Percentiles rank a stretch among this genome's conserved stretches.
phyloP scores from a whole-genome alignment of 2,329 filamentous ascomycete species.

The Talaromyces sp. region DNA sequence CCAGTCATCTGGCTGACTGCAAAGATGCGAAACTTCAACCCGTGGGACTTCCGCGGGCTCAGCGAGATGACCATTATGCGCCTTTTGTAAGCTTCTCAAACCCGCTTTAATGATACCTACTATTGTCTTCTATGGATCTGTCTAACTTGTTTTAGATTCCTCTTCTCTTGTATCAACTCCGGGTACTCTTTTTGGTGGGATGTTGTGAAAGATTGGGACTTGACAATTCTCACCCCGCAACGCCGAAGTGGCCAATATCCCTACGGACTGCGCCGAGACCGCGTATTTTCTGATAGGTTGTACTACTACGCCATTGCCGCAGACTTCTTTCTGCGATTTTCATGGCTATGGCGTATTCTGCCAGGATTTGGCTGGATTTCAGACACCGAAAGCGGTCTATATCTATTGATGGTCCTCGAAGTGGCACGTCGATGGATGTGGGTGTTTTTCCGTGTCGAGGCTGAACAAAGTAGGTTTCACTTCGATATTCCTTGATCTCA shows the following conservation, averaged over 20 bases:
- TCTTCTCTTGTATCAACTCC: constrained; percentile 78
- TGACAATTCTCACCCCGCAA: constrained; percentile 72
- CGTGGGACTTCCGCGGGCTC: constrained; percentile 52
- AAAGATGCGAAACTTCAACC: constrained; percentile 67
- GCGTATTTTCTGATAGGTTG: constrained; percentile 70
- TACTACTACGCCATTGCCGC: constrained; percentile 82
- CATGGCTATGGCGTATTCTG: constrained; percentile 87
- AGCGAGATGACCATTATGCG: constrained; percentile 60
- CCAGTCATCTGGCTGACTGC: constrained; percentile 84
- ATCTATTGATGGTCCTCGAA: constrained; percentile 83
- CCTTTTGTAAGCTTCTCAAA: constrained; percentile 50
- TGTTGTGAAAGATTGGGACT: constrained; percentile 92
- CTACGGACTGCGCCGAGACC: constrained; percentile 74
- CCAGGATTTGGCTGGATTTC: constrained; percentile 80
- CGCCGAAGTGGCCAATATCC: constrained; percentile 68
- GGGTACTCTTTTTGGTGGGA: constrained; percentile 99
- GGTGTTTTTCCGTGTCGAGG: constrained; percentile 95
- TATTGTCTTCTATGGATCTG: background rate
- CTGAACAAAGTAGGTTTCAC: constrained; percentile 73
- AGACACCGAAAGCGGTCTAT: constrained; percentile 86
- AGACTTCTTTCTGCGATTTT: constrained; percentile 81
- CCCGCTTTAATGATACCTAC: background rate
- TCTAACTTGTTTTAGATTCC: constrained; percentile 58
- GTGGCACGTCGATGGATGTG: constrained; percentile 90
- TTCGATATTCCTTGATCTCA: background rate